Percentiles rank a stretch among this genome's conserved stretches.
These are phyloP conservation scores for Rubroshorea leprosula DNA, from an alignment of 345 rosid species.

Conservation along the genomic window DNA sequence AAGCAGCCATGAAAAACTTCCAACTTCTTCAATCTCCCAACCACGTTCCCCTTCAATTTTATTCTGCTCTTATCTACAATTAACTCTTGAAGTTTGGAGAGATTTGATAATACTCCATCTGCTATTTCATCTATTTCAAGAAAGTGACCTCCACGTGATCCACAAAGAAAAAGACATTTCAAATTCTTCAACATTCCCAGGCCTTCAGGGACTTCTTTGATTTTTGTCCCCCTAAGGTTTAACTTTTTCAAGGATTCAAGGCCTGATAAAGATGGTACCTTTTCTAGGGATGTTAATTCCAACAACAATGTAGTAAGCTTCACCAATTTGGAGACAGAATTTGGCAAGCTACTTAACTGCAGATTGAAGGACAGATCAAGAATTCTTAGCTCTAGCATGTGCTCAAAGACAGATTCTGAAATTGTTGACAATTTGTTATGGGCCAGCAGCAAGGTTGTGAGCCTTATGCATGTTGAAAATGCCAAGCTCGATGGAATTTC, in stretches of 20 bases:
- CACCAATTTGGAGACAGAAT: slow-evolving; percentile 1
- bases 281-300: not conserved
- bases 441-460: slow-evolving; percentile 15
- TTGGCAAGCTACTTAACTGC: not conserved
- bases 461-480: not conserved
- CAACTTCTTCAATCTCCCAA: slow-evolving; percentile 4
- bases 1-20: not conserved
- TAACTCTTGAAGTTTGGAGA: slow-evolving; percentile 1
- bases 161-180: not conserved
- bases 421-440: not conserved
- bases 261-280: not conserved
- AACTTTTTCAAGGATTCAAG: slow-evolving; percentile 4
- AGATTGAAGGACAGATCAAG: slow-evolving; percentile 11
- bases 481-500: not conserved
- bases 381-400: slow-evolving; percentile 5
- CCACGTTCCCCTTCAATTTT: not conserved
- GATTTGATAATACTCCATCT: not conserved
- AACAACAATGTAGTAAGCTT: slow-evolving; percentile 4
- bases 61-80: not conserved
- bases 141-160: too few relatives aligned
- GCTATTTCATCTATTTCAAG: not conserved
- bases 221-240: not conserved
- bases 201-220: not conserved
- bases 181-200: slow-evolving; percentile 11
- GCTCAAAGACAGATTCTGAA: not conserved